Evolutionary conservation across 805 yeast species (phyloP).

Genomic region (Limtongozyma cylindracea): DNA sequence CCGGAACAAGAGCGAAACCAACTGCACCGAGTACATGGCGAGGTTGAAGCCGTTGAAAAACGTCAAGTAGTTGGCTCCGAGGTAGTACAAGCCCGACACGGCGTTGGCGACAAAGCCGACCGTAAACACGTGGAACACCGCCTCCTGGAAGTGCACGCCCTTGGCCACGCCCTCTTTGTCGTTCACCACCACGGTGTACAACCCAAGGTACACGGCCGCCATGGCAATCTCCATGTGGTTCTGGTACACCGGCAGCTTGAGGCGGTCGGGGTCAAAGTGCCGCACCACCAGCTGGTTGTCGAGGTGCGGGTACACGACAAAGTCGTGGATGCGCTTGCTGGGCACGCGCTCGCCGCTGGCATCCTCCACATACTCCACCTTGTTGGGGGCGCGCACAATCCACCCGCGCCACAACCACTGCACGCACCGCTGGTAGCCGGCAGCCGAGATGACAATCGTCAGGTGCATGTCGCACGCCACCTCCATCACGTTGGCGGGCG

Average conservation of each 20-base stretch:
- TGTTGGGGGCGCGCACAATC: conserved; percentile 52
- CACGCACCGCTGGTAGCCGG: conserved; percentile 70
- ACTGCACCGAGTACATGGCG: conserved; percentile 28
- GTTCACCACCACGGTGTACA: conserved; percentile 43
- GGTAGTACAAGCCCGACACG: conserved; percentile 40
- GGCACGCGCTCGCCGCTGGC: no score
- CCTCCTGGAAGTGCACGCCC: conserved; percentile 20
- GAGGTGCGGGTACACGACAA: conserved; percentile 35
- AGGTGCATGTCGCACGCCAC: conserved; percentile 72
- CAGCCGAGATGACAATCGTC: conserved; percentile 47
- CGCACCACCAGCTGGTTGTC: conserved; percentile 22
- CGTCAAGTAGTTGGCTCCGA: conserved; percentile 46
- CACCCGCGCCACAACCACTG: conserved; percentile 89
- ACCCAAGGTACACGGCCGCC: conserved; percentile 30
- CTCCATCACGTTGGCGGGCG: conserved; percentile 56
- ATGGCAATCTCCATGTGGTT: conserved; percentile 44
- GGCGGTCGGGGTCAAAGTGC: conserved; percentile 65
- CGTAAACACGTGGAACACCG: conserved; percentile 36
- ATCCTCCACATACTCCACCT: no score
- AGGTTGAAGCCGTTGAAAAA: conserved; percentile 69
- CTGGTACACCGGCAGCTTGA: conserved; percentile 70
- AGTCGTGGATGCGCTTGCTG: no score
- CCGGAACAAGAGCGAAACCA: conserved; percentile 28
- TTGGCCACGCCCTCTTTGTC: conserved; percentile 17
- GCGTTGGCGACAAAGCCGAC: conserved; percentile 47